These are phyloP conservation scores for Fusarium metavorans DNA, from an alignment of 2,329 filamentous ascomycete species.

Conservation along the genomic window DNA sequence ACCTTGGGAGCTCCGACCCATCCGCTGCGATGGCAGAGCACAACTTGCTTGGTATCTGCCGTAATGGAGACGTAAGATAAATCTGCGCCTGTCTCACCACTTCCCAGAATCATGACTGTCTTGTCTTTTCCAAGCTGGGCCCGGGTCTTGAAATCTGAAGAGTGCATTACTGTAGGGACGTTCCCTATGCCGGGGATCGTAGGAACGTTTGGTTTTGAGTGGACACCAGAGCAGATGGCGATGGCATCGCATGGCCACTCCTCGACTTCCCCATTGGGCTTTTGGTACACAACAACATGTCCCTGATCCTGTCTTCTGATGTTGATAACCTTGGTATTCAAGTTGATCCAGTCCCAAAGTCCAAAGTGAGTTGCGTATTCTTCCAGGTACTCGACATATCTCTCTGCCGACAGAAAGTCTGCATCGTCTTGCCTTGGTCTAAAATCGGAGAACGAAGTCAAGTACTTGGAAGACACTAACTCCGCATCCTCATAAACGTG, in stretches of 20 bases:
- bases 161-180: conserved; percentile 52
- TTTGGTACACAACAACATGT: conserved; percentile 7
- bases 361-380: conserved; percentile 54
- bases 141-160: conserved; percentile 55
- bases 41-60: conserved; percentile 52
- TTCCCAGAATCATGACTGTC: conserved; percentile 57
- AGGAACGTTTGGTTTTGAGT: conserved; percentile 17
- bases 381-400: conserved; percentile 56
- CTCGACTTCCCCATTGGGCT: background rate
- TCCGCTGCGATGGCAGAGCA: conserved; percentile 57
- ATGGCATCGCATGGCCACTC: conserved; percentile 13
- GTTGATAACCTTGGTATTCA: conserved; percentile 46
- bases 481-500: conserved; percentile 14
- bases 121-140: conserved; percentile 54
- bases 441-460: conserved; percentile 62
- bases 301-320: conserved; percentile 49
- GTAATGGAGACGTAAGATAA: conserved; percentile 57
- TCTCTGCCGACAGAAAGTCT: conserved; percentile 55
- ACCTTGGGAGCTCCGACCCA: conserved; percentile 41
- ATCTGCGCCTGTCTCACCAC: conserved; percentile 59
- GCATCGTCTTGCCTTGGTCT: conserved; percentile 48
- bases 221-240: conserved; percentile 16
- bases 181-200: conserved; percentile 2
- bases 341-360: conserved; percentile 52
- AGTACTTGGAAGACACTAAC: conserved; percentile 59